phyloP scores from a whole-genome alignment of 2,329 filamentous ascomycete genomes.

The Xylariaceae sp. region DNA sequence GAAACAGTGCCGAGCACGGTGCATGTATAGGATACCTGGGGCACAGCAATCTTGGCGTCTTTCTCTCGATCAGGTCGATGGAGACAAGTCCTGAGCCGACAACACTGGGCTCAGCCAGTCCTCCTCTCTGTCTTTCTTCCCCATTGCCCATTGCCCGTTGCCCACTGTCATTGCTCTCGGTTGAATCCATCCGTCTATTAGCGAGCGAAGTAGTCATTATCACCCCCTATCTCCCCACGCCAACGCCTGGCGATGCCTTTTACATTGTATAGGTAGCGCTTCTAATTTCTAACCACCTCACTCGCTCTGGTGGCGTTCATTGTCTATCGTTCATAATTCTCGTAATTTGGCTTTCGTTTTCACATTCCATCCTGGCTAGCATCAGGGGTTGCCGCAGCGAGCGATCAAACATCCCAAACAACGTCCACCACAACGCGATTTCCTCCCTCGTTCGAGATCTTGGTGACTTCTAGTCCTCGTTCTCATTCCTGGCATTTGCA shows the following conservation, averaged over 20 bases:
- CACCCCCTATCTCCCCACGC: constrained; percentile 11
- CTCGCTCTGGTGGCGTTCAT: constrained; percentile 50
- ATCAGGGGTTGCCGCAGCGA: constrained; percentile 12
- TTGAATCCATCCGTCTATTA: not conserved
- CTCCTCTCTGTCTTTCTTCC: not conserved
- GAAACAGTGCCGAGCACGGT: no score
- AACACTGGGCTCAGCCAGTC: not conserved
- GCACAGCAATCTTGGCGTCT: no score
- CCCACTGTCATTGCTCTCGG: not conserved
- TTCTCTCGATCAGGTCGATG: no score
- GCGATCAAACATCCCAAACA: constrained; percentile 6
- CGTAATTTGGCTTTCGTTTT: constrained; percentile 17
- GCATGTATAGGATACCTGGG: no score
- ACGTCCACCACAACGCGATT: not conserved
- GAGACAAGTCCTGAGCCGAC: no score
- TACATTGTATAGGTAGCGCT: constrained; percentile 14
- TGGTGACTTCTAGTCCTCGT: constrained; percentile 1
- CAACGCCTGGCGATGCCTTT: constrained; percentile 9
- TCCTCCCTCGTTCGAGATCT: not conserved
- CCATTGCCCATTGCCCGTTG: not conserved
- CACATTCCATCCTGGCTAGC: constrained; percentile 4
- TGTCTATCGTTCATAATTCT: constrained; percentile 31
- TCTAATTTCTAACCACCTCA: constrained; percentile 39
- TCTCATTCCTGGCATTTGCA: not conserved
- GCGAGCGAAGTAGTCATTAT: not conserved